Evolutionary conservation across 2,329 filamentous ascomycete genomes (phyloP).

Genomic region (Cladorrhinum sp.): DNA sequence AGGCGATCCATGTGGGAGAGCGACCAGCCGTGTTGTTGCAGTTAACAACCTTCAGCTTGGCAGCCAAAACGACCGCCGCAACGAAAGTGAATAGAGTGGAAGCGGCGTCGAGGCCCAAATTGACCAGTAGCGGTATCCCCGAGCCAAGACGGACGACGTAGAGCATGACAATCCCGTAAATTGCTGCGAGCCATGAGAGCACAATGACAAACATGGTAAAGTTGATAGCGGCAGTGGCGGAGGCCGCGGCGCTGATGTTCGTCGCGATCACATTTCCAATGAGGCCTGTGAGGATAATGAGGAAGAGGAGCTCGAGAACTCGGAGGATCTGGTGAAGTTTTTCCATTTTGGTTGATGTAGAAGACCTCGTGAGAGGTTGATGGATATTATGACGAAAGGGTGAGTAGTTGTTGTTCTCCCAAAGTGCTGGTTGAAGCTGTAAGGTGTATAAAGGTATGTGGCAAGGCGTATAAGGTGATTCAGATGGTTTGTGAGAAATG

Average conservation of each 20-base stretch:
- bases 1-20: slow-evolving; percentile 55
- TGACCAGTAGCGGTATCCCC: slow-evolving; percentile 38
- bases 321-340: slow-evolving; percentile 48
- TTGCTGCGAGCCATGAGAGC: slow-evolving; percentile 61
- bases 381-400: not conserved
- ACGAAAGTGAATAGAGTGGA: slow-evolving; percentile 69
- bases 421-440: not conserved
- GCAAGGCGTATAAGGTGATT: not conserved
- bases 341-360: slow-evolving; percentile 30
- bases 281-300: slow-evolving; percentile 53
- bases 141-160: slow-evolving; percentile 46
- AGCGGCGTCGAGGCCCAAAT: slow-evolving; percentile 55
- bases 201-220: slow-evolving; percentile 68
- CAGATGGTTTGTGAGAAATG: not conserved
- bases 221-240: slow-evolving; percentile 51
- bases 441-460: not conserved
- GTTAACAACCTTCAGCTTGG: slow-evolving; percentile 65
- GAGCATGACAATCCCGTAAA: slow-evolving; percentile 59
- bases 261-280: slow-evolving; percentile 57
- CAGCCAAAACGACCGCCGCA: slow-evolving; percentile 66
- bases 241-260: slow-evolving; percentile 43
- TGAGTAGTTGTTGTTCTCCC: not conserved
- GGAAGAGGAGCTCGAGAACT: slow-evolving; percentile 48
- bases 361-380: not conserved
- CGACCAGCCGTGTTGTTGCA: slow-evolving; percentile 47